These are phyloP conservation scores for Suillus clintonianus DNA, from an alignment of 768 basidiomycete genomes.

Conservation along the genomic window DNA sequence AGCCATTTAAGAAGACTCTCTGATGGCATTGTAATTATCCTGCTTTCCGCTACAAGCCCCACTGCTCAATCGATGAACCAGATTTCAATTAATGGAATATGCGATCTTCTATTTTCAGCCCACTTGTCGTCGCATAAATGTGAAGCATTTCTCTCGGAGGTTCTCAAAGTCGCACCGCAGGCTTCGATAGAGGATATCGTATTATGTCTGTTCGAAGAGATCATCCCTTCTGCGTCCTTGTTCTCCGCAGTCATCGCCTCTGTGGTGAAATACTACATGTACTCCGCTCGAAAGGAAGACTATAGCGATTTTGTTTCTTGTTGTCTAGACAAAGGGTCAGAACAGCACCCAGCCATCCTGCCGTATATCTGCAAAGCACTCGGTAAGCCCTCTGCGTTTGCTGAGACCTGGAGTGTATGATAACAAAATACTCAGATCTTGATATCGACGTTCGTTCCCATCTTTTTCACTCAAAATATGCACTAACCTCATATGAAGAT, in stretches of 20 bases:
- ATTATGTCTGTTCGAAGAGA: conserved; percentile 50
- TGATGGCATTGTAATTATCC: conserved; percentile 19
- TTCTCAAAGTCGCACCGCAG: conserved; percentile 10
- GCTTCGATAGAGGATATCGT: conserved; percentile 39
- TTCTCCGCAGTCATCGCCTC: conserved; percentile 59
- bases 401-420: conserved; percentile 23
- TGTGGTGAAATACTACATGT: conserved; percentile 62
- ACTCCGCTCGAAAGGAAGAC: conserved; percentile 34
- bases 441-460: conserved; percentile 35
- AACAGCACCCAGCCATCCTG: conserved; percentile 36
- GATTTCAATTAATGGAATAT: conserved; percentile 21
- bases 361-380: conserved; percentile 50
- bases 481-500: conserved; percentile 37
- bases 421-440: conserved; percentile 30
- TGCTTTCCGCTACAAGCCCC: not conserved
- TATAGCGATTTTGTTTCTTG: conserved; percentile 40
- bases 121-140: conserved; percentile 25
- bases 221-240: conserved; percentile 54
- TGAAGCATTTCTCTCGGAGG: conserved; percentile 17
- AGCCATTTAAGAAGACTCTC: conserved; percentile 20
- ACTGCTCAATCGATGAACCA: not conserved
- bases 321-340: conserved; percentile 24
- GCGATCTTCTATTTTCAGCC: conserved; percentile 19
- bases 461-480: conserved; percentile 40
- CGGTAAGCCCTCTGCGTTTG: conserved; percentile 30